Evolutionary conservation across 2,329 filamentous ascomycete species (phyloP).

Genomic region (Phyllachora maydis): DNA sequence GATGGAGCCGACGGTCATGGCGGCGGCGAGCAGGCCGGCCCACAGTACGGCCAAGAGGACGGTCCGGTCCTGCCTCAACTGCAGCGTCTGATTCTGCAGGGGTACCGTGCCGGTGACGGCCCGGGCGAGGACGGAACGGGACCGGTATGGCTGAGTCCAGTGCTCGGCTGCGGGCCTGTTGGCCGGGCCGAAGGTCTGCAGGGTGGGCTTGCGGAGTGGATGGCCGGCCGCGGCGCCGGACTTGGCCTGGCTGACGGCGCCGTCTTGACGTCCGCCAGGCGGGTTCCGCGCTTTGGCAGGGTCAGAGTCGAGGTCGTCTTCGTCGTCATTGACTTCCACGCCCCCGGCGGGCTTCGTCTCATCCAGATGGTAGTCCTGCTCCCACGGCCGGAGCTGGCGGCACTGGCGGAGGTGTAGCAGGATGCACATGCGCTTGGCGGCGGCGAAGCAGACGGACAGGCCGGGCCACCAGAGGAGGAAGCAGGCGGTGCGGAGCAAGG

Average conservation of each 20-base stretch:
- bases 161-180: constrained; percentile 12
- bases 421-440: constrained; percentile 15
- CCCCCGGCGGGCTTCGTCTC: not conserved
- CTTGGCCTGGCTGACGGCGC: constrained; percentile 3
- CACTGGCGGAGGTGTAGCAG: constrained; percentile 11
- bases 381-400: constrained; percentile 18
- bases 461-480: constrained; percentile 14
- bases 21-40: constrained; percentile 11
- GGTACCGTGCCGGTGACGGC: constrained; percentile 11
- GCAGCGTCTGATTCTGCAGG: constrained; percentile 11
- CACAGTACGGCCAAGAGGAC: constrained; percentile 13
- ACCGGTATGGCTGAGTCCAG: constrained; percentile 10
- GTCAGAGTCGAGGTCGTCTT: constrained; percentile 3
- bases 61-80: constrained; percentile 12
- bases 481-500: constrained; percentile 10
- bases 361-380: constrained; percentile 6
- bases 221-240: constrained; percentile 6
- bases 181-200: constrained; percentile 13
- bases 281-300: constrained; percentile 3
- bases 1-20: constrained; percentile 10
- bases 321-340: constrained; percentile 1
- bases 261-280: constrained; percentile 2
- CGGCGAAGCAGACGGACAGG: constrained; percentile 12
- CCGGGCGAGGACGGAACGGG: constrained; percentile 8
- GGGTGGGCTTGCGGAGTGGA: constrained; percentile 8